A percentile compares a stretch with the other conserved stretches of the same genome.
Evolutionary conservation across 2,329 filamentous ascomycete genomes (phyloP).

Genomic region (Aspergillus sergii): DNA sequence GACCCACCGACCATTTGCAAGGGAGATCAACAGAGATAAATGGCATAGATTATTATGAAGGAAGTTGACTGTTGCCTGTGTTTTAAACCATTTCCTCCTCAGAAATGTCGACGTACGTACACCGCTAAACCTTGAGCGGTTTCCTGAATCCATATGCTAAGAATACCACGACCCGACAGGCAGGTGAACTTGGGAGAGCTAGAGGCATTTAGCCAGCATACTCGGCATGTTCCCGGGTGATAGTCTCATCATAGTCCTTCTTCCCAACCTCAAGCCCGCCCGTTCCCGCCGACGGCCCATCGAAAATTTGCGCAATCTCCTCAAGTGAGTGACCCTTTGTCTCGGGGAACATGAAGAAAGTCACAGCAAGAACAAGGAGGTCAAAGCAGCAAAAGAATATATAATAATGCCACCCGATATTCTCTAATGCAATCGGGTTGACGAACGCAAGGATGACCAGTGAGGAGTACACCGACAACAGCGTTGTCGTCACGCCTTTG

Average conservation of each 20-base stretch:
- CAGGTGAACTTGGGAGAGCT: too few species aligned
- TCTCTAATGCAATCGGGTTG: constrained; percentile 38
- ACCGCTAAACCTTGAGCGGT: too few species aligned
- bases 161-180: fast-evolving
- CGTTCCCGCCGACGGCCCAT: constrained; percentile 13
- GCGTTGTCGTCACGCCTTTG: constrained; percentile 28
- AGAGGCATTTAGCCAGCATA: not conserved
- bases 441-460: constrained; percentile 31
- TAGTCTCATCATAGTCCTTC: not conserved
- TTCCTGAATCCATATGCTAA: too few species aligned
- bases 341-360: constrained; percentile 31
- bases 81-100: too few species aligned
- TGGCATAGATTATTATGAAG: too few species aligned
- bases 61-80: too few species aligned
- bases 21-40: too few species aligned
- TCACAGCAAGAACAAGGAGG: constrained; percentile 24
- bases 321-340: constrained; percentile 34
- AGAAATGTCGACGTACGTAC: too few species aligned
- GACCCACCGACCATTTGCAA: too few species aligned
- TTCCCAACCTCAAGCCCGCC: not conserved
- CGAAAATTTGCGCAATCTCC: constrained; percentile 33
- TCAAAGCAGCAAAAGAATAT: constrained; percentile 37
- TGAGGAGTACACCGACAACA: constrained; percentile 28
- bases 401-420: constrained; percentile 39
- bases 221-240: not conserved